Evolutionary conservation across 306 rosid genomes (phyloP).

Genomic region (Sechiopsis laciniata): DNA sequence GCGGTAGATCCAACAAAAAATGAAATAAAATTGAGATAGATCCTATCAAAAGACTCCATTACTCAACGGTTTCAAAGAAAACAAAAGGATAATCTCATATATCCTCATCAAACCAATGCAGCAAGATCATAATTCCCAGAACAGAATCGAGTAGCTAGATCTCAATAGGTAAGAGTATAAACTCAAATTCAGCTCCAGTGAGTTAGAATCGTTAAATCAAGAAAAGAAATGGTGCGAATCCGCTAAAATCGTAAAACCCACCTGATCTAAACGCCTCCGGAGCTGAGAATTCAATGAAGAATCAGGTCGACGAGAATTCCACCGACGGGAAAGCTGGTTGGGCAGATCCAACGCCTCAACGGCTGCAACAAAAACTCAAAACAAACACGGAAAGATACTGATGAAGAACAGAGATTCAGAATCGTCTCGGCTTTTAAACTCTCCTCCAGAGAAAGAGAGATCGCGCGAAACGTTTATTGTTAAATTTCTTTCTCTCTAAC

Average conservation of each 20-base stretch:
- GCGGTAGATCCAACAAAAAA: neutral
- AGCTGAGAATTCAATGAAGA: slow-evolving; percentile 36
- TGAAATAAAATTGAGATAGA: slow-evolving; percentile 29
- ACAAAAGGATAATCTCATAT: neutral
- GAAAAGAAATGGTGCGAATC: slow-evolving; percentile 10
- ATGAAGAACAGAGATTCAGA: slow-evolving; percentile 15
- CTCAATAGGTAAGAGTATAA: slow-evolving; percentile 26
- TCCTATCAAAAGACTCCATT: slow-evolving; percentile 28
- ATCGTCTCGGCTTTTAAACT: neutral
- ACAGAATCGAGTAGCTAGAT: slow-evolving; percentile 36
- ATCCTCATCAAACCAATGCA: neutral
- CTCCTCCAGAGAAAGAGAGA: neutral
- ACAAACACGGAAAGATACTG: neutral
- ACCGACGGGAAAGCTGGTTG: neutral
- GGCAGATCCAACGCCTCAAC: slow-evolving; percentile 42
- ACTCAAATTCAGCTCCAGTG: slow-evolving; percentile 16
- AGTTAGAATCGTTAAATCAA: neutral
- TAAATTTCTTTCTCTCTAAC: neutral
- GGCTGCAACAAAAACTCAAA: slow-evolving; percentile 19
- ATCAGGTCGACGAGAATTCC: neutral
- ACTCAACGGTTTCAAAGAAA: neutral
- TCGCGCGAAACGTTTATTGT: slow-evolving; percentile 20
- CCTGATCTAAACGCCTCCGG: slow-evolving; percentile 39
- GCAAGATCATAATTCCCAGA: slow-evolving; percentile 13
- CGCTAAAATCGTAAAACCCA: slow-evolving; percentile 16